Base-by-base conservation (phyloP, 2,329 filamentous ascomycete species). In the Aspergillus fumigatus region DNA sequence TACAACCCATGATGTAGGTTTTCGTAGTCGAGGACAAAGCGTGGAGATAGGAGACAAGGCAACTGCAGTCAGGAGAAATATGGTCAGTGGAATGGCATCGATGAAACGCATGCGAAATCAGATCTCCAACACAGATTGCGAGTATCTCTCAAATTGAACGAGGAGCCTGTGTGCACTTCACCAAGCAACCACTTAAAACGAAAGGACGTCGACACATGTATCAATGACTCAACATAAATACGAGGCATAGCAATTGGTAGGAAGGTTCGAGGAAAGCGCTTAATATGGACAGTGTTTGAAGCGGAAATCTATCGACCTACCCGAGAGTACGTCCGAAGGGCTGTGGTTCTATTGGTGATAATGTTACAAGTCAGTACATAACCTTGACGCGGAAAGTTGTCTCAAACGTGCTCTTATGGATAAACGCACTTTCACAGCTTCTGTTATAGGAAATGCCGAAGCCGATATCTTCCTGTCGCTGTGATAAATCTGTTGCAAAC, bases 1-100 rank as follows among this genome's bases (percentile, higher is more conserved):
- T 71, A 58, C 77, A 79, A 62, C 77, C 77, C 77, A 79, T 79
- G 55, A 58, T 73, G 60, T 45, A 55, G 19, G 38, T 8, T 11
- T 27, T 48, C 50, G 53, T 62, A 47, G 57, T 58, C 32, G 40
- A 56, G 23, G 38, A 50, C 54, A 35, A 38, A 54, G 45, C 27
- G 50, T 38, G 26, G 32, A 38, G 5, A 19, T 14, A n/a, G 26
- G n/a, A 19, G 32, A 21, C 19, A 26, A 40, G 45, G 26, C 4
- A 38, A n/a, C 25, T n/a, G 41, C n/a, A 45, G 10, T 32, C 26
- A 23, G 55, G 45, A 45, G 48, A 10, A 38, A 21, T 35, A 14
- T 11, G 27, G 45, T 62, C 40, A 58, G 60, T 48, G 48, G 17
- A 26, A 27, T 23, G 21, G 40, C 35, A 47, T 17, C 23, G 49